Evolutionary conservation across 495 filamentous ascomycete genomes (phyloP), one percentile per base, ranked within the genome.

Genomic region (Aspergillus sparsus): DNA sequence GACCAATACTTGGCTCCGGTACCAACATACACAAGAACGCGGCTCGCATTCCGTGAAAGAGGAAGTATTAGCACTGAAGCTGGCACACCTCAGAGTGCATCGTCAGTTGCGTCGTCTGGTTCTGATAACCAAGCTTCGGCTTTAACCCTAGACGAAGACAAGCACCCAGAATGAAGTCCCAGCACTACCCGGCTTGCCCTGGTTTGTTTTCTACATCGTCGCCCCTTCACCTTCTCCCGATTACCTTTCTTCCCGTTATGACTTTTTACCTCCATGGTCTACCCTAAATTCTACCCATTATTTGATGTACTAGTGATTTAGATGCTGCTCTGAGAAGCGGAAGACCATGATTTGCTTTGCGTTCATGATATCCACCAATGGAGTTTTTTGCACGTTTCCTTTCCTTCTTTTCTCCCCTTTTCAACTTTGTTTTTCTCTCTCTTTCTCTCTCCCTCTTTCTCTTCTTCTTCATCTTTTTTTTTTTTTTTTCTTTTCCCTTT

Each of bases 1-100:
- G 89, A 92, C 60, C 76, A 80, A 15, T 91, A 91, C 66, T 75
- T 85, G 37, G 82, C 80, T 15, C 84, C 78, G 11, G 83, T 84
- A 63, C 75, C 75, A 7, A 66, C 73, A 0, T 70, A 71, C 27
- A 72, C 80, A 61, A 66, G 76, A 63, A 67, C 77, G 50, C 66
- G 76, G 54, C 57, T 76, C 47, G 64, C 71, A 13, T 66, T 73
- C n/a, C 69, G 75, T 33, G 69, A 72, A 33, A 72, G 71, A 60
- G 66, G 58, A 36, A 77, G 74, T 53, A 60, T 72, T 12, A 69
- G 71, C 44, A 57, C 54, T 45, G 75, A 75, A 15, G 60, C 66
- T 6, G 71, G 72, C 6, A 76, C 71, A 9, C 74, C 77, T 11
- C 68, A 64, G 31, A 75, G 75, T 49, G 53, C 67, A 15, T 73